Base-by-base conservation (phyloP, 768 basidiomycete species). In the Exidia glandulosa region DNA sequence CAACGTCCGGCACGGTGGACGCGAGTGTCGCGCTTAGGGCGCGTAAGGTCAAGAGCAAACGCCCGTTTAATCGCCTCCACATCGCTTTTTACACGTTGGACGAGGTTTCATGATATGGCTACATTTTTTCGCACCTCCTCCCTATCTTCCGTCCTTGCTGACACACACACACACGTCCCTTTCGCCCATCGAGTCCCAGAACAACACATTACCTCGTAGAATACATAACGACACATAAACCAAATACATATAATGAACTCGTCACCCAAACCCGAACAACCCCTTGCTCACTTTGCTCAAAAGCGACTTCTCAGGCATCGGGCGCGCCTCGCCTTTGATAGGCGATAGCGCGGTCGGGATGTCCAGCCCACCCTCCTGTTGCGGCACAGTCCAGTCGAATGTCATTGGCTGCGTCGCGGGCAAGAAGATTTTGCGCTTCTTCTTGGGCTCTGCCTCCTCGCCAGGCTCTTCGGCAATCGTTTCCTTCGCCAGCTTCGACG, bases 81-180 rank as follows among this genome's bases (percentile, higher is more conserved):
- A 83, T 79, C 86, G 76, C 69, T 74, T 59, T 69, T 68, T 63
- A 74, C 70, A 89, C 85, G 86, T 80, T 66, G 83, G 81, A 75
- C 80, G 80, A 86, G 87, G 88, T 90, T 90, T 90, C 88, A 89
- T 90, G 84, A 75, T 76, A 81, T 72, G 87, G 87, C 86, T 61
- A 88, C 78, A 87, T 31, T 31, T 54, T 50, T 45, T 45, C 41
- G 16, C 41, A 45, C 41, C 16, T 23, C 5, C 41, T 45, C 9
- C 23, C 5, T 19, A 19, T n/a, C 41, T 45, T 37, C 36, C 19
- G 36, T 12, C 41, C 19, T 19, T 23, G 19, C 0, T 45, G 19
- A 45, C 19, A 5, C 23, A 16, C 16, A 36, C 34, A 7, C 34
- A 36, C 7, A 45, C 41, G 41, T 23, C 41, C 41, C 23, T n/a